A percentile compares a stretch with the other conserved stretches of the same genome.
Conservation (phyloP, 2,329 filamentous ascomycete species). For the Penicillium sp. region DNA sequence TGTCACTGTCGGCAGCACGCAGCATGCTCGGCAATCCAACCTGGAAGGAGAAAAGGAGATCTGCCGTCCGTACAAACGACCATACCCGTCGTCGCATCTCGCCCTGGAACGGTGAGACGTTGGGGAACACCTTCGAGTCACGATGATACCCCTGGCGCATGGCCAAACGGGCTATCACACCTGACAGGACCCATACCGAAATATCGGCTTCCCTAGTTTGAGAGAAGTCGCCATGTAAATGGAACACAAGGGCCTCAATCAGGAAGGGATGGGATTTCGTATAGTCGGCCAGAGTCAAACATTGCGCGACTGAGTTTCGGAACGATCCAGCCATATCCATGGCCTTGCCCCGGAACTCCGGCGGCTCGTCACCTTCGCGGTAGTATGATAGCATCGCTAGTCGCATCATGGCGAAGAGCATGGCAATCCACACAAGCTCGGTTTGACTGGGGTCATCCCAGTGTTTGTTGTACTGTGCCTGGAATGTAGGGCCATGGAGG, state of each 20-base stretch:
- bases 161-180: slow-evolving; percentile 60
- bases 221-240: slow-evolving; percentile 61
- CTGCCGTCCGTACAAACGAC: slow-evolving; percentile 56
- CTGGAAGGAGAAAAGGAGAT: slow-evolving; percentile 65
- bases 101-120: slow-evolving; percentile 59
- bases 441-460: slow-evolving; percentile 60
- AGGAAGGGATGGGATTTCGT: slow-evolving; percentile 60
- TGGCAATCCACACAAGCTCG: slow-evolving; percentile 60
- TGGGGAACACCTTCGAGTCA: slow-evolving; percentile 59
- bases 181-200: slow-evolving; percentile 59
- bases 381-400: slow-evolving; percentile 63
- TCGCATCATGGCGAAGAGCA: slow-evolving; percentile 65
- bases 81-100: slow-evolving; percentile 56
- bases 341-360: slow-evolving; percentile 59
- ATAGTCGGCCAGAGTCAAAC: slow-evolving; percentile 62
- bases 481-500: slow-evolving; percentile 81
- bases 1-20: slow-evolving; percentile 62
- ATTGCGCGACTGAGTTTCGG: slow-evolving; percentile 60
- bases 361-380: slow-evolving; percentile 61
- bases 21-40: slow-evolving; percentile 67
- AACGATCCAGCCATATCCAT: slow-evolving; percentile 46
- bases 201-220: slow-evolving; percentile 59
- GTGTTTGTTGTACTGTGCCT: slow-evolving; percentile 66
- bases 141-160: slow-evolving; percentile 67
- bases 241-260: slow-evolving; percentile 61